Evolutionary conservation across 1,284 basidiomycete species (phyloP).

Genomic region (Trichosporon sp.): DNA sequence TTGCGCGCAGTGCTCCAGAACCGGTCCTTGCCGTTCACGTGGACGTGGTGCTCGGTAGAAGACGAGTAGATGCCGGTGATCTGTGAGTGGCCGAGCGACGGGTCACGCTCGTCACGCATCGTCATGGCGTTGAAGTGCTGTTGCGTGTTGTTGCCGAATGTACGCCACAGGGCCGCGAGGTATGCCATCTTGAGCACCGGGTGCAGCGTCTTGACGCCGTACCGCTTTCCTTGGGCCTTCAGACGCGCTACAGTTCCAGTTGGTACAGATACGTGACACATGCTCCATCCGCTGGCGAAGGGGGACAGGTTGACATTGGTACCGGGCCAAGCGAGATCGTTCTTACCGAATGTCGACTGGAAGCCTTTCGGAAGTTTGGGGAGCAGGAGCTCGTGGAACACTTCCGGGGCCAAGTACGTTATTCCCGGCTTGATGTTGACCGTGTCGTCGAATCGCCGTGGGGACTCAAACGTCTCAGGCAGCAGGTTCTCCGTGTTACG

Average conservation of each 20-base stretch:
- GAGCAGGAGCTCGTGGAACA: constrained; percentile 40
- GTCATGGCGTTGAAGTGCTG: constrained; percentile 23
- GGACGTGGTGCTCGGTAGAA: constrained; percentile 30
- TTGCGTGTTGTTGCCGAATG: constrained; percentile 22
- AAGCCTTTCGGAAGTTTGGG: constrained; percentile 43
- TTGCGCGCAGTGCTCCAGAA: constrained; percentile 37
- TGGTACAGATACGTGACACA: constrained; percentile 34
- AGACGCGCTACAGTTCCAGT: constrained; percentile 30
- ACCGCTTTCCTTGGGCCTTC: constrained; percentile 31
- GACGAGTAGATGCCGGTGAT: constrained; percentile 42
- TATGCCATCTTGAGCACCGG: constrained; percentile 40
- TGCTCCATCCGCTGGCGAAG: constrained; percentile 22
- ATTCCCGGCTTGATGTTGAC: constrained; percentile 33
- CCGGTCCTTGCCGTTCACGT: constrained; percentile 25
- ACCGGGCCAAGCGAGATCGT: constrained; percentile 38
- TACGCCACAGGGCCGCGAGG: constrained; percentile 38
- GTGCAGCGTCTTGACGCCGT: constrained; percentile 42
- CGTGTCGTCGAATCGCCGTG: constrained; percentile 36
- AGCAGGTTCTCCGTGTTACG: constrained; percentile 18
- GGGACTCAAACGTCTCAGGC: constrained; percentile 21
- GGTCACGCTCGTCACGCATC: constrained; percentile 37
- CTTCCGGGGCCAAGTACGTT: constrained; percentile 34
- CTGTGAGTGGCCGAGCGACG: constrained; percentile 33
- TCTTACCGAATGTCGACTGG: constrained; percentile 31
- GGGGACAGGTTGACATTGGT: constrained; percentile 23